Percentiles rank a stretch among this genome's conserved stretches.
phyloP scores from a whole-genome alignment of 257 asterid genomes.

The Capsicum pubescens region DNA sequence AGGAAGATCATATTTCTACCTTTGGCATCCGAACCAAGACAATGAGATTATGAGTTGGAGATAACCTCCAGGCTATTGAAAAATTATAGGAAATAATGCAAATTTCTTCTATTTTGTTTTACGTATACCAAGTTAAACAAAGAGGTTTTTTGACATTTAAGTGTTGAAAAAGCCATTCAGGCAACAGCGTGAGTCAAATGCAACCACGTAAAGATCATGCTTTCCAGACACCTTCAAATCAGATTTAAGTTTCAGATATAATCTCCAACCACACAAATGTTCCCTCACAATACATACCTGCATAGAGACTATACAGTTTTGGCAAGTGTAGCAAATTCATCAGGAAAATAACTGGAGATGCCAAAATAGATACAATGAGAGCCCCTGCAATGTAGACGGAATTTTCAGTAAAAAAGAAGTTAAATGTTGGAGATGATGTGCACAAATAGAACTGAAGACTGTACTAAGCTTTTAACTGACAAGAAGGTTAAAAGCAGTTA shows the following conservation, averaged over 20 bases:
- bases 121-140: background rate
- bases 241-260: conserved; percentile 1
- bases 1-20: background rate
- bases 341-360: conserved; percentile 72
- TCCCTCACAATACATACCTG: conserved; percentile 51
- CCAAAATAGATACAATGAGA: conserved; percentile 65
- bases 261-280: conserved; percentile 3
- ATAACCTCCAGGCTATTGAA: background rate
- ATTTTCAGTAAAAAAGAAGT: conserved; percentile 11
- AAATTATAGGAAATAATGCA: background rate
- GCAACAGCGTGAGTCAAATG: background rate
- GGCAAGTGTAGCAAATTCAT: conserved; percentile 73
- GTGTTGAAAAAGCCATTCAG: conserved; percentile 13
- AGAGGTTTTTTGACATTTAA: background rate
- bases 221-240: conserved; percentile 3
- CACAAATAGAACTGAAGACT: background rate
- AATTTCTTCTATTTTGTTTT: background rate
- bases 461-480: background rate
- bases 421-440: conserved; percentile 28
- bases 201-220: background rate
- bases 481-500: background rate
- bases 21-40: conserved; percentile 6
- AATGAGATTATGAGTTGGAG: background rate
- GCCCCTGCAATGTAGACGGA: conserved; percentile 59
- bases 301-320: conserved; percentile 73